phyloP scores from a whole-genome alignment of 345 rosid species.

The Garcia nutans region DNA sequence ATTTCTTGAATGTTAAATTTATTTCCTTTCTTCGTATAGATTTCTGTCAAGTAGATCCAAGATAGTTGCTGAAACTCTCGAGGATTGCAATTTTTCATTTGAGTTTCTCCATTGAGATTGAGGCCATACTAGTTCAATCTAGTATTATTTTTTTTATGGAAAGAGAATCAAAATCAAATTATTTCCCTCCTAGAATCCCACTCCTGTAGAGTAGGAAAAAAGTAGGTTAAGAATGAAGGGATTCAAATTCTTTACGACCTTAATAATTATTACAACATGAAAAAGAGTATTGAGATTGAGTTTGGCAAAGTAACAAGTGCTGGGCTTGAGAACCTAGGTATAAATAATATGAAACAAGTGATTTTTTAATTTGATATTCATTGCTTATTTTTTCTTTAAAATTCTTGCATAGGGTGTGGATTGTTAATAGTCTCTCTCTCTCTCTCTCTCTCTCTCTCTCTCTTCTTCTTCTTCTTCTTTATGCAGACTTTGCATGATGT shows the following conservation, averaged over 20 bases:
- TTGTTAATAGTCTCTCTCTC: neutral
- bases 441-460: neutral
- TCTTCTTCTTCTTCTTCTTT: neutral
- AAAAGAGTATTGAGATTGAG: neutral
- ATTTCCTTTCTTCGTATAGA: neutral
- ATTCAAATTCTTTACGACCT: neutral
- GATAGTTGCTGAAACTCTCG: neutral
- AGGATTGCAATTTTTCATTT: neutral
- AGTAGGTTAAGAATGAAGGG: neutral
- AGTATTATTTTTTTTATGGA: neutral
- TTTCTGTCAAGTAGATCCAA: neutral
- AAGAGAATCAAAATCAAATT: neutral
- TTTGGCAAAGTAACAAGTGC: neutral
- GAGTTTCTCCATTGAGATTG: neutral
- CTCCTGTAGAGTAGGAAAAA: neutral
- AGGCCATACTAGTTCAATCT: neutral
- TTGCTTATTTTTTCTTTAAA: neutral
- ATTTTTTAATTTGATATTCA: neutral
- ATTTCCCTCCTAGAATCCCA: neutral
- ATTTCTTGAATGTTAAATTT: neutral
- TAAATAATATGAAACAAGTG: neutral
- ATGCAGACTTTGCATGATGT: slow-evolving; percentile 64
- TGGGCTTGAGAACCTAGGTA: neutral
- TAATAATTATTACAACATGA: neutral
- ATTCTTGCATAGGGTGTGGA: neutral